phyloP scores from a whole-genome alignment of 352 stramenopile species.

The Discostella stelligera region DNA sequence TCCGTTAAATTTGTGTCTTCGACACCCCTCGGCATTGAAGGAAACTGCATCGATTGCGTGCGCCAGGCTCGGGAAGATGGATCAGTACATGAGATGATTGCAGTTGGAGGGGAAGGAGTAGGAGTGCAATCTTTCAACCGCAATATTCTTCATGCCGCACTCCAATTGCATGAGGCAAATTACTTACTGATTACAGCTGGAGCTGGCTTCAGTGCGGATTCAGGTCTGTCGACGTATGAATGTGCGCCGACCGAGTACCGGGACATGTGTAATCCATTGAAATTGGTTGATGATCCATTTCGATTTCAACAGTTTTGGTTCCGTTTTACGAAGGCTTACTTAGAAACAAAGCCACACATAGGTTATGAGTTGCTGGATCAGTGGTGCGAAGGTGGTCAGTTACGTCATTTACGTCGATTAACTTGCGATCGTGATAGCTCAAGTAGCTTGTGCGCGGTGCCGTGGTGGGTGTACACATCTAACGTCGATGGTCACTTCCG shows the following conservation, averaged over 20 bases:
- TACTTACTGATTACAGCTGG: constrained; percentile 45
- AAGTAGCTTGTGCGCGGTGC: not conserved
- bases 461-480: constrained; percentile 51
- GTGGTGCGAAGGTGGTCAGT: constrained; percentile 29
- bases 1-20: constrained; percentile 30
- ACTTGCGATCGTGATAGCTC: constrained; percentile 2
- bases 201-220: constrained; percentile 39
- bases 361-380: constrained; percentile 44
- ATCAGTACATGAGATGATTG: constrained; percentile 23
- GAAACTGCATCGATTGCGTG: constrained; percentile 30
- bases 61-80: constrained; percentile 8
- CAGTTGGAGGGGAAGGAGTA: constrained; percentile 44
- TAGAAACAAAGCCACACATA: constrained; percentile 30
- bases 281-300: constrained; percentile 21
- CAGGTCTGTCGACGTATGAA: constrained; percentile 43
- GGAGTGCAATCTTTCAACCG: constrained; percentile 41
- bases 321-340: constrained; percentile 34
- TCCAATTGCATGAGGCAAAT: constrained; percentile 26
- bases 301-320: constrained; percentile 50
- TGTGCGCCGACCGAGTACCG: constrained; percentile 21
- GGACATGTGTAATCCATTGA: constrained; percentile 40
- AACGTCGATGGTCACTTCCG: constrained; percentile 52
- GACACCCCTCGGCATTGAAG: constrained; percentile 30
- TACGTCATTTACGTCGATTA: constrained; percentile 26
- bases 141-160: constrained; percentile 20